Base-by-base conservation (phyloP, 1,284 basidiomycete genomes). In the Cutaneotrichosporon daszewskae region DNA sequence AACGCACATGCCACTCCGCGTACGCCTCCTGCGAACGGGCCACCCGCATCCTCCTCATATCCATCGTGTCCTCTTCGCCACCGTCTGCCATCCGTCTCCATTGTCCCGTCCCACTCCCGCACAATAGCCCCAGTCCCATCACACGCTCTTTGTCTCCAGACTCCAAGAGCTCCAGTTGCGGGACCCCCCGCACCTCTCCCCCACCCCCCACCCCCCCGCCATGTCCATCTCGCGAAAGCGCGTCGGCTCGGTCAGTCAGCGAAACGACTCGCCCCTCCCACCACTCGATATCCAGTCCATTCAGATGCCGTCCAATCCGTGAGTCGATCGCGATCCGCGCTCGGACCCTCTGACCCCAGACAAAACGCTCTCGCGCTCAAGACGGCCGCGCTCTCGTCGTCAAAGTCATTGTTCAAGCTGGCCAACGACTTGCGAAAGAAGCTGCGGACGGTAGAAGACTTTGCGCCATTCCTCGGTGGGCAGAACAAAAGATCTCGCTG, bases 361-460 rank as follows among this genome's bases (percentile, higher is more conserved):
- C 64, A 66, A 55, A 72, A 72, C 36, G 60, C 68, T 3, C 53
- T 72, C 19, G 69, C 69, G 5, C 59, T 70, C 31, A 68, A 69
- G 50, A 72, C 69, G 31, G 69, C 69, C 13, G 60, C 68, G 18
- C 49, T 72, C 45, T 64, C 65, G 18, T 62, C 64, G 8, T 67
- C 63, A 13, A 61, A 65, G 45, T 64, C 69, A 16, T 42, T 72
- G 31, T 69, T 64, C 48, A 65, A 71, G 44, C 65, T 62, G 43
- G 70, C 68, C 35, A 62, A 64, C 8, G 57, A 59, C 26, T 53
- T 68, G 35, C 49, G 61, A 35, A 66, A 64, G 45, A 54, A 66
- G 14, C 45, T 72, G 37, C 38, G 62, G 25, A 57, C 54, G 24
- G 64, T 72, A 7, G 61, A 65, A n/a, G 68, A 61, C 18, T 72